Base-by-base conservation (phyloP, 176 grass and related monocot species). In the Musa beccarii region DNA sequence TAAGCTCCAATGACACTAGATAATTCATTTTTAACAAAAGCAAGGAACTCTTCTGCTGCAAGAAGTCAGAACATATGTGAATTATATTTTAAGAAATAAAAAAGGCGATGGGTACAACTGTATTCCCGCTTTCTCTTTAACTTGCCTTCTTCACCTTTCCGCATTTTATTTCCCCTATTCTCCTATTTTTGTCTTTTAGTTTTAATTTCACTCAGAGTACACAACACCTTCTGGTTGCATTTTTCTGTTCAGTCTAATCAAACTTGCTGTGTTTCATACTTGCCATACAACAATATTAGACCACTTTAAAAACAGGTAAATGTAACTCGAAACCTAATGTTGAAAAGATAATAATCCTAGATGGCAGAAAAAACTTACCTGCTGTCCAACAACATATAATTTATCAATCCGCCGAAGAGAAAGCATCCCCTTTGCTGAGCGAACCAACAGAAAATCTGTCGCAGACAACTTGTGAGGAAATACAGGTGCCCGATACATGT, bases 401-500 rank as follows among this genome's bases (percentile, higher is more conserved):
- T 83, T 92, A 83, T 98, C 90, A 29, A 98, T 86, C 51, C 88
- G 88, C 55, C 88, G 84, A 73, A 98, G 81, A 63, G 94, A 98
- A 79, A 98, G 90, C 59, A 78, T 81, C 53, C 94, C 94, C 83
- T 93, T 98, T 59, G 84, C 78, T 2, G 90, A 93, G 71, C 94
- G 90, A 76, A 98, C 94, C 78, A 98, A 86, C 68, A 93, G 89
- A 85, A 91, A 98, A 85, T 98, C 94, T 59, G 88, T 93, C 1
- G 84, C 59, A 17, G 86, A 75, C 49, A 91, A 80, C 78, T 93
- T 98, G 59, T 98, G 94, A 80, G 82, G 84, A 87, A 98, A 98
- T 83, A 90, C 56, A 52, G 94, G 94, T 59, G 94, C 89, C 72
- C 86, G 87, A 72, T 89, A 98, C 94, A 98, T 86, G 72, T 93